Conservation (phyloP, 192 early-diverging fungal species). For the Backusella tuberculispora region DNA sequence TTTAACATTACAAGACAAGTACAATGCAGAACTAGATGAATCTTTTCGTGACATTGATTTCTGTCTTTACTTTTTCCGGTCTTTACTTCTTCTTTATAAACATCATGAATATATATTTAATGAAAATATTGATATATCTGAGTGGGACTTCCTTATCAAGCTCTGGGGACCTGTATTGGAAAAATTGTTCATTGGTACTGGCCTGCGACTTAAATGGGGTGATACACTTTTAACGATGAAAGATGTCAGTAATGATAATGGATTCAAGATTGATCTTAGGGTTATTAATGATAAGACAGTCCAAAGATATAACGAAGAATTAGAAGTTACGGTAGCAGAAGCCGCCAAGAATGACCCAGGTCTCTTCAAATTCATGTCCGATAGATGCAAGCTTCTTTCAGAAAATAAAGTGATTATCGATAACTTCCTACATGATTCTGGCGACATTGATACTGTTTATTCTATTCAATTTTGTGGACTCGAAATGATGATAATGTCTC, state of each 20-base stretch:
- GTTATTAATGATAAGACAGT: neutral
- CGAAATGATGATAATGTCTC: neutral
- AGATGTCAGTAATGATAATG: neutral
- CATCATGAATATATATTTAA: neutral
- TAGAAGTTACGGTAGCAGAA: neutral
- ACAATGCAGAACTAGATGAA: neutral
- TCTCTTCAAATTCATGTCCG: neutral
- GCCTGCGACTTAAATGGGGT: neutral
- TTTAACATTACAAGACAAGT: neutral
- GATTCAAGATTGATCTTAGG: neutral
- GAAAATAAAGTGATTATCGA: neutral
- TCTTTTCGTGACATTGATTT: neutral
- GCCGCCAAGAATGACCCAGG: neutral
- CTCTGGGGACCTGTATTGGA: neutral
- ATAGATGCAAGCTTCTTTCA: neutral
- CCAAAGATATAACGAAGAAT: conserved; percentile 6
- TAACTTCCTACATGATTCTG: neutral
- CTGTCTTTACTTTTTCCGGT: too few species aligned
- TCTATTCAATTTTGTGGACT: neutral
- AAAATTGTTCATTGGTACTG: neutral
- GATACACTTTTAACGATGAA: neutral
- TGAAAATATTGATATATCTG: neutral
- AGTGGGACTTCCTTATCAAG: neutral
- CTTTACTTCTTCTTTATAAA: neutral
- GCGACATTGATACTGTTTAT: neutral